phyloP scores from a whole-genome alignment of 1,284 basidiomycete genomes.

The Austropuccinia psidii region DNA sequence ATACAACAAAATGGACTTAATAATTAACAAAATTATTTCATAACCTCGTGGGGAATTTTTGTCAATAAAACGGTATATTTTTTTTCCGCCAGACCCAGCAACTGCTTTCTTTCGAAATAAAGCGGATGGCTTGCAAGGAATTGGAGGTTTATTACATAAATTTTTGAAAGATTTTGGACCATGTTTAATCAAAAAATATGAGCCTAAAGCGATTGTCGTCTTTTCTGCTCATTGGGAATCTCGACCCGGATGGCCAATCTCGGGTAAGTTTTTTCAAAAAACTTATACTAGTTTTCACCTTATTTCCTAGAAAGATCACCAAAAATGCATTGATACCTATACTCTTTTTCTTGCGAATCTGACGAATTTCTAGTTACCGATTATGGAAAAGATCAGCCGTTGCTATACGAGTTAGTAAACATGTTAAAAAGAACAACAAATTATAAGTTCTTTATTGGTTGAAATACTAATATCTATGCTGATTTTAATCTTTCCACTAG shows the following conservation, averaged over 20 bases:
- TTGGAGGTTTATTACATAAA: constrained; percentile 55
- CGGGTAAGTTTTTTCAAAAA: constrained; percentile 50
- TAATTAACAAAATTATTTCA: background rate
- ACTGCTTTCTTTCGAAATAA: background rate
- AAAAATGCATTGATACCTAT: background rate
- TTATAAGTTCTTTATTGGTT: too few species aligned
- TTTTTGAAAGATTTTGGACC: constrained; percentile 66
- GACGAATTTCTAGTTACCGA: constrained; percentile 14
- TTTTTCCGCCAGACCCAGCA: constrained; percentile 5
- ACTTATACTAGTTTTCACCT: background rate
- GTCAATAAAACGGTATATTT: background rate
- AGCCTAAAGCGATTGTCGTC: constrained; percentile 64
- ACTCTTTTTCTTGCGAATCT: background rate
- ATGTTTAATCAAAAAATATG: constrained; percentile 60
- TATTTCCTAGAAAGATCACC: background rate
- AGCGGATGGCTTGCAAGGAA: constrained; percentile 47
- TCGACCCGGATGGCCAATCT: constrained; percentile 52
- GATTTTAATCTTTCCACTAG: background rate
- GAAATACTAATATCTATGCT: too few species aligned
- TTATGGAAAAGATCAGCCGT: constrained; percentile 32
- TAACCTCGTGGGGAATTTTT: background rate
- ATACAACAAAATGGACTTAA: background rate
- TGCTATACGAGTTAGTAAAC: constrained; percentile 20
- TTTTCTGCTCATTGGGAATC: constrained; percentile 76
- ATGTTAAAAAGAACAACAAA: too few species aligned